These are phyloP conservation scores for Fallopia convolvulus DNA, from an alignment of 148 eudicot genomes.

Conservation along the genomic window DNA sequence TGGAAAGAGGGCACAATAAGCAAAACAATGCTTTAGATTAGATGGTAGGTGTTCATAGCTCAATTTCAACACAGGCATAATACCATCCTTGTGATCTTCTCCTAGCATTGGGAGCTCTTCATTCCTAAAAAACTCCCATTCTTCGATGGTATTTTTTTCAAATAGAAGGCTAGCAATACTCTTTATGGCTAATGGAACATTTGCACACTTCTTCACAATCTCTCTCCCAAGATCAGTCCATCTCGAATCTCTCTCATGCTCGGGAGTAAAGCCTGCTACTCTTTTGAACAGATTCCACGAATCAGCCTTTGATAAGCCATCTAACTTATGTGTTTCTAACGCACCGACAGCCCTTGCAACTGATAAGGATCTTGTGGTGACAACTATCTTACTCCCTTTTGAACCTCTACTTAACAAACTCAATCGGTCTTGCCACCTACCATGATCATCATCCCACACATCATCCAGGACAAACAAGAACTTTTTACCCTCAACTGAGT, in stretches of 20 bases:
- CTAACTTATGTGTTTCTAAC: neutral
- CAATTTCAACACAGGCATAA: slow-evolving; percentile 12
- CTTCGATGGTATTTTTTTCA: neutral
- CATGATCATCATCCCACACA: neutral
- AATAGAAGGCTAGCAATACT: slow-evolving; percentile 17
- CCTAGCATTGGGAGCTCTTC: slow-evolving; percentile 8
- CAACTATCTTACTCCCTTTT: neutral
- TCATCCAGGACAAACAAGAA: neutral
- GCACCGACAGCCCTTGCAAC: neutral
- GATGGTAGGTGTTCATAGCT: slow-evolving; percentile 27
- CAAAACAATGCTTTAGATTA: slow-evolving; percentile 30
- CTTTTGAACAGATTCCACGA: slow-evolving; percentile 20
- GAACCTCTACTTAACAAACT: neutral
- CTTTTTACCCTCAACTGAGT: neutral
- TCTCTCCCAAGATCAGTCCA: slow-evolving; percentile 11
- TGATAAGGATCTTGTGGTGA: neutral
- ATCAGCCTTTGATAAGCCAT: slow-evolving; percentile 16
- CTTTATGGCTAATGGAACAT: slow-evolving; percentile 17
- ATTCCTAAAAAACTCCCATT: slow-evolving; percentile 16
- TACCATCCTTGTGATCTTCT: slow-evolving; percentile 4
- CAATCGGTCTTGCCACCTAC: neutral
- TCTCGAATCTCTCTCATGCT: slow-evolving; percentile 2
- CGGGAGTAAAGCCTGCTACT: neutral
- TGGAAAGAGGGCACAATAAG: slow-evolving; percentile 34
- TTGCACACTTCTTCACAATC: neutral